A percentile compares a stretch with the other conserved stretches of the same genome.
phyloP scores from a whole-genome alignment of 345 rosid species.

The Boechera retrofracta region DNA sequence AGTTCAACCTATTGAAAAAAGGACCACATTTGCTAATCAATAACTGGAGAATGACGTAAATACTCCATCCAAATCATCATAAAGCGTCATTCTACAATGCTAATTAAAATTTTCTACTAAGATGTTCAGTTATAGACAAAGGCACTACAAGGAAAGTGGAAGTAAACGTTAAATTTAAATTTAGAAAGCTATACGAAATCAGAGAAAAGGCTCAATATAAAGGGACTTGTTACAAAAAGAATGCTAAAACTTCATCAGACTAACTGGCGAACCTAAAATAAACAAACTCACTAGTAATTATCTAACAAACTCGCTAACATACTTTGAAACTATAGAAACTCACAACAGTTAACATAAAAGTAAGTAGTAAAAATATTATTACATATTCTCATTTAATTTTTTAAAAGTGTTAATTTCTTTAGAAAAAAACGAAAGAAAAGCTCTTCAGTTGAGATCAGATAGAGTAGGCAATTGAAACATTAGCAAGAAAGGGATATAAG shows the following conservation, averaged over 20 bases:
- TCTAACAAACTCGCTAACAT: too few species aligned
- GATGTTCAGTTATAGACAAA: not conserved
- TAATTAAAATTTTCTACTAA: not conserved
- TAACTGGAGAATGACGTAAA: slow-evolving; percentile 5
- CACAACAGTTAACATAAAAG: too few species aligned
- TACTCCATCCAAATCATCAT: not conserved
- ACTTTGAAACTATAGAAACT: too few species aligned
- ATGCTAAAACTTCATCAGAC: too few species aligned
- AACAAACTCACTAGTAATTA: not conserved
- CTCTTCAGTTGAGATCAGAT: not conserved
- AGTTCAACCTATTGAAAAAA: slow-evolving; percentile 73
- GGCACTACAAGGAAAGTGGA: not conserved
- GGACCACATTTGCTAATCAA: slow-evolving; percentile 33
- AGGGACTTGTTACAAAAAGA: too few species aligned
- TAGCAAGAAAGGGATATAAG: not conserved
- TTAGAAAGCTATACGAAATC: too few species aligned
- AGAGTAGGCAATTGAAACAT: not conserved
- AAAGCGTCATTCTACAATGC: slow-evolving; percentile 9
- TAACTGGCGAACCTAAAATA: not conserved
- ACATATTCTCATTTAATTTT: too few species aligned
- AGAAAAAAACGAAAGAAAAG: not conserved
- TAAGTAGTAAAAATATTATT: too few species aligned
- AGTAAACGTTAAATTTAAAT: not conserved
- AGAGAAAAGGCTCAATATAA: too few species aligned
- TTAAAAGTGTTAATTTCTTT: not conserved